These are phyloP conservation scores for Fusarium luffae DNA, from an alignment of 2,329 filamentous ascomycete genomes.

Conservation along the genomic window DNA sequence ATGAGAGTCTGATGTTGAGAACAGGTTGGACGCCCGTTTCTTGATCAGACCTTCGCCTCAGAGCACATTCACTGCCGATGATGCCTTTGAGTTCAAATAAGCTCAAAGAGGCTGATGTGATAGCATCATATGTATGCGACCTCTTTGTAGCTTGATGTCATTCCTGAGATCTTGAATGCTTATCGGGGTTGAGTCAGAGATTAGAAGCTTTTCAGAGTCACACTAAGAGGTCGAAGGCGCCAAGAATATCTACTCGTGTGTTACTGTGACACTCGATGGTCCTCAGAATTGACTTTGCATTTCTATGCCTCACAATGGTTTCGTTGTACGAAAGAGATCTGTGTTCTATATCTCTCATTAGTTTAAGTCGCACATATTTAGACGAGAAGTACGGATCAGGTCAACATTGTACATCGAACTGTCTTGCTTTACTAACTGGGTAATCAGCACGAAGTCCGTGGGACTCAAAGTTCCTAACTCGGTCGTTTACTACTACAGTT, in stretches of 20 bases:
- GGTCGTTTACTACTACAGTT: neutral
- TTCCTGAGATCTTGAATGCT: neutral
- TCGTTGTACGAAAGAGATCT: conserved; percentile 19
- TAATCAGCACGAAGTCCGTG: conserved; percentile 23
- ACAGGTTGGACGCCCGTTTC: neutral
- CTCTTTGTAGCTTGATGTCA: neutral
- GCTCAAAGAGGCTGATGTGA: neutral
- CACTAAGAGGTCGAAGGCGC: conserved; percentile 4
- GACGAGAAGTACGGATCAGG: conserved; percentile 7
- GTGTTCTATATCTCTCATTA: neutral
- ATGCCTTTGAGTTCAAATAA: neutral
- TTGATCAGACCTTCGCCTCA: neutral
- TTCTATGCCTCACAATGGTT: conserved; percentile 2
- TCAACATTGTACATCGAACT: conserved; percentile 7
- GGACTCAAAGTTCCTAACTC: neutral
- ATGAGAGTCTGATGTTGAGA: neutral
- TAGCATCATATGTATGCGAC: neutral
- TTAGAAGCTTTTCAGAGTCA: neutral
- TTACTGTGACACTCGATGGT: neutral
- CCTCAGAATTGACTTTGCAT: neutral
- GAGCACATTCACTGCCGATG: neutral
- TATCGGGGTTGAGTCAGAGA: neutral
- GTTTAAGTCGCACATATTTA: neutral
- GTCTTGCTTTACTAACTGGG: conserved; percentile 28
- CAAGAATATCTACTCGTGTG: conserved; percentile 6